Conservation (phyloP, 768 basidiomycete species). For the Fistulinella prunicolor region DNA sequence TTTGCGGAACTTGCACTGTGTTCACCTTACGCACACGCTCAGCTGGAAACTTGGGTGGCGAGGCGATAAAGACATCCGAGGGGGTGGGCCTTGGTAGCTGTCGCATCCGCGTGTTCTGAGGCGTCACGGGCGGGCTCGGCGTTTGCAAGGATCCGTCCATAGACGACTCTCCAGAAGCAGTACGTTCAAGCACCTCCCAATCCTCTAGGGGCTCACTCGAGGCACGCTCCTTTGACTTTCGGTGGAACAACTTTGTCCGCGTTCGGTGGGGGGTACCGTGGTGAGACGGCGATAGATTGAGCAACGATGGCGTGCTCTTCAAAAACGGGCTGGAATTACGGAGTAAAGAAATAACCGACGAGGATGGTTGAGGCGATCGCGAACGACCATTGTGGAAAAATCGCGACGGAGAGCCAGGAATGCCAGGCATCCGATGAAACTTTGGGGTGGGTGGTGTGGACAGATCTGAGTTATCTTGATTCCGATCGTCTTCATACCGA, state of each 20-base stretch:
- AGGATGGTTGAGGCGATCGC: constrained; percentile 33
- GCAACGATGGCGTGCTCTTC: constrained; percentile 32
- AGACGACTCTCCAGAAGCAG: constrained; percentile 27
- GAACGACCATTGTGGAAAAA: constrained; percentile 29
- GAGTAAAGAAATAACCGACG: constrained; percentile 33
- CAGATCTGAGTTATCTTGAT: constrained; percentile 30
- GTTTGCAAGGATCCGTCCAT: constrained; percentile 21
- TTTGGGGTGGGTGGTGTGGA: constrained; percentile 34
- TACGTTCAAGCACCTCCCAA: constrained; percentile 32
- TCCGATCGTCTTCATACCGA: constrained; percentile 30
- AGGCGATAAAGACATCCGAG: constrained; percentile 15
- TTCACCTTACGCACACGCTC: constrained; percentile 26
- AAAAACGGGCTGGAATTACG: constrained; percentile 36
- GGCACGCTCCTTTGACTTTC: constrained; percentile 34
- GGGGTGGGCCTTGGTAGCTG: constrained; percentile 11
- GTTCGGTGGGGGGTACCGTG: constrained; percentile 30
- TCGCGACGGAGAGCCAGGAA: constrained; percentile 31
- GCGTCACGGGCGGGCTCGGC: constrained; percentile 20
- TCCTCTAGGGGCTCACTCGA: constrained; percentile 34
- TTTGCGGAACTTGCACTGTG: constrained; percentile 23
- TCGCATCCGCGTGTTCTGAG: constrained; percentile 15
- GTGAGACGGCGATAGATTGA: constrained; percentile 31
- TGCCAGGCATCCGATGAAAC: constrained; percentile 29
- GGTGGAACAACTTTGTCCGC: constrained; percentile 33
- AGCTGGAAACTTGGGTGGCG: constrained; percentile 5